Conservation (phyloP, 257 asterid genomes). For the Gentiana dahurica region DNA sequence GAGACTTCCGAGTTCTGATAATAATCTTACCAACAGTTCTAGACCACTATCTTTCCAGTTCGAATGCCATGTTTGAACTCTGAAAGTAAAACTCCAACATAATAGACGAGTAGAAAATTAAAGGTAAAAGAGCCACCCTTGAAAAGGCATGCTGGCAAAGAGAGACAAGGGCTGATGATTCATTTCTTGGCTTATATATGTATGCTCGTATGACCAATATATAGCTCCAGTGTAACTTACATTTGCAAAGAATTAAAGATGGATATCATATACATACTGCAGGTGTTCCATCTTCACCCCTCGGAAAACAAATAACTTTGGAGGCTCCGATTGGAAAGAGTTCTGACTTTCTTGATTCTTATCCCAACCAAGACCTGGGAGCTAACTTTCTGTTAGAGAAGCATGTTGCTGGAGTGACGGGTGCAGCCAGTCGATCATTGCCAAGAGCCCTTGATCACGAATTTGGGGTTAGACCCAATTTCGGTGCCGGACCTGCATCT, state of each 20-base stretch:
- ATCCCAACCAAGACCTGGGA: slow-evolving; percentile 48
- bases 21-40: no score
- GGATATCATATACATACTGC: slow-evolving; percentile 39
- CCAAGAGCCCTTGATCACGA: slow-evolving; percentile 61
- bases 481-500: slow-evolving; percentile 40
- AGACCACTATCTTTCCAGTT: not conserved
- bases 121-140: no score
- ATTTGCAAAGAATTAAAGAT: slow-evolving; percentile 37
- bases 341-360: slow-evolving; percentile 47
- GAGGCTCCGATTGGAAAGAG: slow-evolving; percentile 47
- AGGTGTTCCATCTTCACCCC: slow-evolving; percentile 44
- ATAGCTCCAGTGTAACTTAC: slow-evolving; percentile 3
- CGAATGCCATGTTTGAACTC: not conserved
- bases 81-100: no score
- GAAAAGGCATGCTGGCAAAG: not conserved
- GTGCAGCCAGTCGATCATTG: slow-evolving; percentile 49
- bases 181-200: not conserved
- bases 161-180: not conserved
- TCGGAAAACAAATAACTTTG: slow-evolving; percentile 38
- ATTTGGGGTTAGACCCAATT: slow-evolving; percentile 37
- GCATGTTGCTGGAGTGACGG: slow-evolving; percentile 34
- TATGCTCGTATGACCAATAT: not conserved
- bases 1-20: no score
- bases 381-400: slow-evolving; percentile 34
- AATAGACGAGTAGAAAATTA: no score